Base-by-base conservation (phyloP, 306 rosid genomes). In the Lupinus albus region DNA sequence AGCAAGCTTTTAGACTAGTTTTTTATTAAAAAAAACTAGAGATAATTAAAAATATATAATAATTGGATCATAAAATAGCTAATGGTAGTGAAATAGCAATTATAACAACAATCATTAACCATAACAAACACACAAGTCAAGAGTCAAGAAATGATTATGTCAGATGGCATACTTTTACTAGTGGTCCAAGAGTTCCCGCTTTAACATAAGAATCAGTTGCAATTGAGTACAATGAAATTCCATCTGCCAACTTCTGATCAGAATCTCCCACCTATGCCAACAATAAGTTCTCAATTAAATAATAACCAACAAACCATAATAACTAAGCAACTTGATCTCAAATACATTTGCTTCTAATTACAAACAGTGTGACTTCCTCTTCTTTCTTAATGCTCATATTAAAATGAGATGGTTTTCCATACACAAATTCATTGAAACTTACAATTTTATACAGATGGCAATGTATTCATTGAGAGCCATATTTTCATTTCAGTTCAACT, bases 161-260 rank as follows among this genome's bases (percentile, higher is more conserved):
- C 39, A 51, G 63, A 70, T 49, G 50, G 25, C 83, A 71, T 85
- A 94, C 99, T 61, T 87, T 76, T 79, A 94, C 75, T 11, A 94
- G 81, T 67, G 92, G 88, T 14, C 87, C 88, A 66, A 90, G 76
- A 36, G 90, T 78, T 67, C 96, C 91, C 0, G 91, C 88, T 90
- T 87, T 94, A 68, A 79, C 90, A 47, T 84, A 73, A 9, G 14
- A 66, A 64, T 88, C 99, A 1, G 91, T 46, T 14, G 63, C 82
- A 72, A 94, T 78, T 0, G 97, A 82, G 59, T 1, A 84, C 11
- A 94, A 70, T 2, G 96, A 85, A 79, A 94, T 94, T 73, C 99
- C 99, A 73, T 94, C 99, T 46, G 99, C 92, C 82, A 94, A 75
- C 79, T 94, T 94, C 91, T 88, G 97, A 76, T 94, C 95, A 36